Evolutionary conservation across 2,329 filamentous ascomycete genomes (phyloP), one percentile per base, ranked within the genome.

Genomic region (Xylariaceae sp.): DNA sequence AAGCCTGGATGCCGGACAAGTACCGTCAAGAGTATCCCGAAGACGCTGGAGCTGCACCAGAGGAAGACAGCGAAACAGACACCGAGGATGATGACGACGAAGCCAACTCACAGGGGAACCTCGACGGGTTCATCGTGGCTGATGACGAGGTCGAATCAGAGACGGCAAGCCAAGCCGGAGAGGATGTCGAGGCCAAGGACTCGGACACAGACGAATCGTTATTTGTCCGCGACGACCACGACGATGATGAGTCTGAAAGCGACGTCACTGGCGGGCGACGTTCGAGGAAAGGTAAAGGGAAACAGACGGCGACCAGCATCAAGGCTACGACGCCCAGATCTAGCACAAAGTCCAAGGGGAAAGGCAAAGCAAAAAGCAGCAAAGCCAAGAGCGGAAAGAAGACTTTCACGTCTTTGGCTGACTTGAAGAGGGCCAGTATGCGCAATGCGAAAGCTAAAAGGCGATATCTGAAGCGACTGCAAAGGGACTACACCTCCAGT

Each of bases 401-500:
- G n/a, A n/a, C n/a, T n/a, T n/a, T n/a, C n/a, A n/a, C n/a, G n/a
- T n/a, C n/a, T n/a, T n/a, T 56, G 5, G 47, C 44, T 4, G 44
- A 45, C 4, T 40, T 53, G 15, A 53, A 51, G 21, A 46, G 43
- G 27, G 45, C 43, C 7, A 47, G 43, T 16, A 39, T 38, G 29
- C 46, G 19, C 5, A 55, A 45, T 30, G 41, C 43, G 3, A 38
- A 39, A 16, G 51, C 47, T 5, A 54, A 48, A 25, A 42, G 40
- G 14, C 45, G 43, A 12, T 56, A 54, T 34, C 32, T 51, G 23
- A 42, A 40, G 5, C 38, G 37, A 12, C 44, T 57, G 3, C 42
- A 46, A 28, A 37, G 44, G 22, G 45, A 53, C 11, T 57, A 40
- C 34, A 49, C 51, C 18, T 37, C 51, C 2, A 58, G 55, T 31